These are phyloP conservation scores for Boletus vinaceobasis DNA, from an alignment of 768 basidiomycete species.

Conservation along the genomic window DNA sequence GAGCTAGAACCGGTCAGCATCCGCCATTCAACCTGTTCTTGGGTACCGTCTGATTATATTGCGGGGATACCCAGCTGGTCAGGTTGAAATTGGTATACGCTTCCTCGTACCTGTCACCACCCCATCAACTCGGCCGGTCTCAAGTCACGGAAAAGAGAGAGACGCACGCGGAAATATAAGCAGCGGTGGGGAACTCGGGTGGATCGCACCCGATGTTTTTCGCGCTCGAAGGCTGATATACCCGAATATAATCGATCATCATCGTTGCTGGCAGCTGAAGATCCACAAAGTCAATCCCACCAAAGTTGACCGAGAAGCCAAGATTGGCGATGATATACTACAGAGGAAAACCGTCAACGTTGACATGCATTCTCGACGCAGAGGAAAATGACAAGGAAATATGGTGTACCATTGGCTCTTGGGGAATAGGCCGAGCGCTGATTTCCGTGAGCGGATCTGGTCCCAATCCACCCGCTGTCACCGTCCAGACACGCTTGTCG, in stretches of 20 bases:
- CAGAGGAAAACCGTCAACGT: neutral
- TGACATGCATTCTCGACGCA: neutral
- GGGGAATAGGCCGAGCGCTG: slow-evolving; percentile 53
- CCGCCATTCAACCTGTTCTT: slow-evolving; percentile 46
- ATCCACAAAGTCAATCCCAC: slow-evolving; percentile 55
- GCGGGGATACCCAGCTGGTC: slow-evolving; percentile 40
- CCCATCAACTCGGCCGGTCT: neutral
- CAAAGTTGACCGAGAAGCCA: slow-evolving; percentile 69
- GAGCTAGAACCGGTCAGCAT: slow-evolving; percentile 17
- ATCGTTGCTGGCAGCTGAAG: slow-evolving; percentile 57
- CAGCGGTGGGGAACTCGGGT: slow-evolving; percentile 61
- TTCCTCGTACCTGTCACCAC: slow-evolving; percentile 35
- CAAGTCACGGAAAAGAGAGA: neutral
- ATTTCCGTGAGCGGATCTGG: slow-evolving; percentile 53
- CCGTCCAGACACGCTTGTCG: slow-evolving; percentile 53
- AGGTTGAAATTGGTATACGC: slow-evolving; percentile 44
- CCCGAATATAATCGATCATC: slow-evolving; percentile 79
- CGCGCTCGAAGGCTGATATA: slow-evolving; percentile 54
- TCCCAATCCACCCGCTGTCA: slow-evolving; percentile 46
- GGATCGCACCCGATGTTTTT: slow-evolving; percentile 70
- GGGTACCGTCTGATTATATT: slow-evolving; percentile 53
- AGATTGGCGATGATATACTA: slow-evolving; percentile 71
- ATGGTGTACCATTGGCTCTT: slow-evolving; percentile 60
- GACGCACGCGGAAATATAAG: slow-evolving; percentile 70
- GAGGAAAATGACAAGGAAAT: neutral